Percentiles rank a stretch among this genome's conserved stretches.
Evolutionary conservation across 1,284 basidiomycete species (phyloP).

Genomic region (Pulchroboletus neoregius): DNA sequence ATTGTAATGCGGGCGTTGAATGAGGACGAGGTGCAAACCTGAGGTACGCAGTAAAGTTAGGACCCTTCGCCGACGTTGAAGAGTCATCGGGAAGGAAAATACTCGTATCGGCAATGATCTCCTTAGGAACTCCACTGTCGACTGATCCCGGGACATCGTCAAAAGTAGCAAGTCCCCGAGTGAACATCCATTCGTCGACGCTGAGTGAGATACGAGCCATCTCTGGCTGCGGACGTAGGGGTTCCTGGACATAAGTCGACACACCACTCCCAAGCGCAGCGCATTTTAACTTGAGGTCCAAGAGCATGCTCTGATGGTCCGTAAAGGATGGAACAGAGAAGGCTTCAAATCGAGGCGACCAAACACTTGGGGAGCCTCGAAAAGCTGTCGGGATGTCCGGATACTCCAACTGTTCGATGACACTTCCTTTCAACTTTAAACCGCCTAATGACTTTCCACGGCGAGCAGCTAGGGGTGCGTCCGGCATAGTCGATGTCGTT

Average conservation of each 20-base stretch:
- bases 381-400: conserved; percentile 63
- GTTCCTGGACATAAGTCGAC: conserved; percentile 19
- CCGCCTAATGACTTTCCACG: conserved; percentile 48
- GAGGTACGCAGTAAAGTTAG: not conserved
- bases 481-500: conserved; percentile 12
- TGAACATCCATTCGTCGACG: conserved; percentile 26
- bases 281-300: conserved; percentile 43
- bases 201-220: conserved; percentile 4
- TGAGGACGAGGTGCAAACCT: conserved; percentile 1
- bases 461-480: conserved; percentile 44
- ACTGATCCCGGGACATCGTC: conserved; percentile 4
- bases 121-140: conserved; percentile 1
- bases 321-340: conserved; percentile 31
- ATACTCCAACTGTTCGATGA: conserved; percentile 38
- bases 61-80: conserved; percentile 14
- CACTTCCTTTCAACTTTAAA: conserved; percentile 35
- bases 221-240: conserved; percentile 1
- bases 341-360: conserved; percentile 42
- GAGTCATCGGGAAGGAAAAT: conserved; percentile 11
- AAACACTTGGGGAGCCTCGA: conserved; percentile 48
- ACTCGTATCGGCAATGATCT: conserved; percentile 5
- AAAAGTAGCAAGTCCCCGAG: conserved; percentile 19
- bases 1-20: not conserved
- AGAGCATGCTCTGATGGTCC: conserved; percentile 54
- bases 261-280: conserved; percentile 27